These are phyloP conservation scores for Fusarium setosum DNA, from an alignment of 2,329 filamentous ascomycete species.

Conservation along the genomic window DNA sequence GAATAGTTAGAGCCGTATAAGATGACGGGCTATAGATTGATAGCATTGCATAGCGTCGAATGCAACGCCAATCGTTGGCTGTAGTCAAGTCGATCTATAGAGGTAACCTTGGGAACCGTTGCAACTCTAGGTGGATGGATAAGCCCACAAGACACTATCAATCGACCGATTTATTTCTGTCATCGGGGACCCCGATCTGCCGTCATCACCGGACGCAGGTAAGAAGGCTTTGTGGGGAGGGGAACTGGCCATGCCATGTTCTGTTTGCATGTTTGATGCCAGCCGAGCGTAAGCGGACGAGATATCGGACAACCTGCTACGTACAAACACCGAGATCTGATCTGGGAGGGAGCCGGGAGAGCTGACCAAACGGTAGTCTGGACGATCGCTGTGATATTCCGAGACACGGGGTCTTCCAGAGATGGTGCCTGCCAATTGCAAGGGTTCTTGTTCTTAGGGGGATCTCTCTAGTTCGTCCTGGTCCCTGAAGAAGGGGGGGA, in stretches of 20 bases:
- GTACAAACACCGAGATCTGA: slow-evolving; percentile 10
- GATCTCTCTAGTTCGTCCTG: slow-evolving; percentile 26
- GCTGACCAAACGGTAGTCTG: neutral
- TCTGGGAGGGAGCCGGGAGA: slow-evolving; percentile 26
- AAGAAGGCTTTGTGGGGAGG: slow-evolving; percentile 2
- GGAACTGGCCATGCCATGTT: neutral
- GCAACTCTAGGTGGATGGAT: slow-evolving; percentile 6
- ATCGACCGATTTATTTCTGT: slow-evolving; percentile 7
- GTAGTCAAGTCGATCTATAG: slow-evolving; percentile 5
- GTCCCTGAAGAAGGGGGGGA: slow-evolving; percentile 16
- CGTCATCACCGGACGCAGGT: slow-evolving; percentile 18
- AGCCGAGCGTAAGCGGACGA: slow-evolving; percentile 13
- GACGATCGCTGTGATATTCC: slow-evolving; percentile 10
- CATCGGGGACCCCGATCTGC: slow-evolving; percentile 20
- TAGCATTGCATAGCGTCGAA: slow-evolving; percentile 13
- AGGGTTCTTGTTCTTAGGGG: neutral
- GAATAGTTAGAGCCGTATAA: neutral
- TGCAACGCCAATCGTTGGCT: neutral
- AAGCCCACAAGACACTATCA: slow-evolving; percentile 10
- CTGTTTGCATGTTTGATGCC: slow-evolving; percentile 3
- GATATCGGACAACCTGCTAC: slow-evolving; percentile 1
- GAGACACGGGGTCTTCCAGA: slow-evolving; percentile 17
- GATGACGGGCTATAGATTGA: slow-evolving; percentile 3
- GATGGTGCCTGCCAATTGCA: neutral
- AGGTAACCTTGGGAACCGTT: neutral